These are phyloP conservation scores for Lagerstroemia speciosa DNA, from an alignment of 345 rosid genomes.

Conservation along the genomic window DNA sequence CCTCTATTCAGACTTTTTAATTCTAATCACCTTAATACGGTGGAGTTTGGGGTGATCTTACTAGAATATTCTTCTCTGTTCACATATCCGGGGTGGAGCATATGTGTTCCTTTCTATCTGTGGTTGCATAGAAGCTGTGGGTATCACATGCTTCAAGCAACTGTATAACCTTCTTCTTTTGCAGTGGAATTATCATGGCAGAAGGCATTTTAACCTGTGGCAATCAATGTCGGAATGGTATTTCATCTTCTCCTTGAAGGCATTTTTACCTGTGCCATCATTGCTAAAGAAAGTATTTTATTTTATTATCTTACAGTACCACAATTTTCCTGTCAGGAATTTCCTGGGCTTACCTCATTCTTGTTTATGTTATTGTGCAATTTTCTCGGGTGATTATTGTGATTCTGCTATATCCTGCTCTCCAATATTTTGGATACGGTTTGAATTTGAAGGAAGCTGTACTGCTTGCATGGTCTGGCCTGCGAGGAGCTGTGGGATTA, in stretches of 20 bases:
- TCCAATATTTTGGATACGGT: slow-evolving; percentile 70
- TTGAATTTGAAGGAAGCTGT: slow-evolving; percentile 85
- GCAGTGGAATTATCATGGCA: slow-evolving; percentile 93
- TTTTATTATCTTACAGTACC: too few relatives aligned
- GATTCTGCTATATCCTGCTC: slow-evolving; percentile 48
- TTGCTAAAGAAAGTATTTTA: too few relatives aligned
- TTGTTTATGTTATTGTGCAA: slow-evolving; percentile 62
- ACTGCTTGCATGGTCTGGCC: slow-evolving; percentile 84
- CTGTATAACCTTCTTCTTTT: slow-evolving; percentile 7
- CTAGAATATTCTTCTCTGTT: background rate
- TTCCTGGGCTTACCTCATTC: slow-evolving; percentile 74
- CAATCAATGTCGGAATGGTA: slow-evolving; percentile 41
- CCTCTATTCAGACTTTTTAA: background rate
- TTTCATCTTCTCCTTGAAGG: background rate
- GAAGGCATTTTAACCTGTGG: slow-evolving; percentile 60
- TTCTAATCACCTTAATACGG: background rate
- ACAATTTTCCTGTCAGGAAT: slow-evolving; percentile 28
- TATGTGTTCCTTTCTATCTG: background rate
- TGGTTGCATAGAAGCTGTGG: background rate
- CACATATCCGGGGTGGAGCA: background rate
- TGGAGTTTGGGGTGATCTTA: background rate
- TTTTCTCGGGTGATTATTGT: slow-evolving; percentile 65
- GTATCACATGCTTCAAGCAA: background rate
- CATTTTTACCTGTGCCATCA: background rate
- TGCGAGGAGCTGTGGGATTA: slow-evolving; percentile 89